phyloP scores from a whole-genome alignment of 2,329 filamentous ascomycete genomes.

The Clarireedia hainanense region DNA sequence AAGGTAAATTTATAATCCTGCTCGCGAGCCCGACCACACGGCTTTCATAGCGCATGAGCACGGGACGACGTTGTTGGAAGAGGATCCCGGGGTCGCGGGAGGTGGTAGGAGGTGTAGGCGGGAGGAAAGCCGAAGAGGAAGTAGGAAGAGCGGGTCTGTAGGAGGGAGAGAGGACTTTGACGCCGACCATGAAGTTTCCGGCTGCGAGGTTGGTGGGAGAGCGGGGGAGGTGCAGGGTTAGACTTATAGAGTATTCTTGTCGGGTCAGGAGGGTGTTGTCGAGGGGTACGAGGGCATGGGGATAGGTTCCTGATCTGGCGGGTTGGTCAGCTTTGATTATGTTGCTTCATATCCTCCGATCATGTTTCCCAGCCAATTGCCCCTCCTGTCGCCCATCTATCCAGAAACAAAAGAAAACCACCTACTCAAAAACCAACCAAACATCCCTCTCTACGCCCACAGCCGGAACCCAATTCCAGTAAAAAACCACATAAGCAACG shows the following conservation, averaged over 20 bases:
- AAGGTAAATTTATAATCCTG: slow-evolving; percentile 55
- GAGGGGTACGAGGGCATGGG: slow-evolving; percentile 27
- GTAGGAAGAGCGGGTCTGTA: slow-evolving; percentile 25
- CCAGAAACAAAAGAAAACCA: background rate
- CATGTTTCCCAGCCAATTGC: no score
- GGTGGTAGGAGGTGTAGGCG: background rate
- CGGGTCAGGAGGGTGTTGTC: slow-evolving; percentile 50
- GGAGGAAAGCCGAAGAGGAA: background rate
- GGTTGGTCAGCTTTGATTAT: background rate
- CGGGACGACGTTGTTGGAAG: slow-evolving; percentile 62
- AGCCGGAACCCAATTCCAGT: slow-evolving; percentile 59
- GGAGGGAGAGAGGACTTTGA: slow-evolving; percentile 55
- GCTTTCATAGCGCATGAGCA: slow-evolving; percentile 71
- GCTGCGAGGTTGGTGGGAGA: slow-evolving; percentile 66
- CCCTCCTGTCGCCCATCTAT: background rate
- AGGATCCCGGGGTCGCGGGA: slow-evolving; percentile 33
- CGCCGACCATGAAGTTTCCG: slow-evolving; percentile 92
- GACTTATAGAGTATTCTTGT: slow-evolving; percentile 78
- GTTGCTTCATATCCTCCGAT: no score
- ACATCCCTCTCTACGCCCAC: slow-evolving; percentile 54
- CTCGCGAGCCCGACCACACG: slow-evolving; percentile 55
- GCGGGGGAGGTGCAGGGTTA: slow-evolving; percentile 69
- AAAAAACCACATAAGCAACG: slow-evolving; percentile 58
- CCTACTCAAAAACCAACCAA: slow-evolving; percentile 58
- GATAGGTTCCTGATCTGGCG: slow-evolving; percentile 32